These are phyloP conservation scores for Omphalotus guepiniiformis DNA, from an alignment of 768 basidiomycete genomes.

Conservation along the genomic window DNA sequence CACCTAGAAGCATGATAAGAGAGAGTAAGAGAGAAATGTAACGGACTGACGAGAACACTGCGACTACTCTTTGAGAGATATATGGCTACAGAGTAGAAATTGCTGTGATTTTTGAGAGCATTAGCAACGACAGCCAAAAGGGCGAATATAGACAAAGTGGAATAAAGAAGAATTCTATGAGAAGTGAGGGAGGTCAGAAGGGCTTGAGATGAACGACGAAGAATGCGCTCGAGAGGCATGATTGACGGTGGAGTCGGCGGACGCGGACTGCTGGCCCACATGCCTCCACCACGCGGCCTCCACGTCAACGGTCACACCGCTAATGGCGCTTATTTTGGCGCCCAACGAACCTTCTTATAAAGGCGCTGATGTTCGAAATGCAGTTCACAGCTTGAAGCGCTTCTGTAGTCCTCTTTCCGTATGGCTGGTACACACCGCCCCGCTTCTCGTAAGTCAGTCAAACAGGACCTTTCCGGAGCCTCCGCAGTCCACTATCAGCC, in stretches of 20 bases:
- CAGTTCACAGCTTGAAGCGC: no score
- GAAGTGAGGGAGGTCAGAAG: slow-evolving; percentile 41
- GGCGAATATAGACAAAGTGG: slow-evolving; percentile 58
- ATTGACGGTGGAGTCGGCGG: no score
- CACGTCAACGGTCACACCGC: no score
- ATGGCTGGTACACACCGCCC: no score
- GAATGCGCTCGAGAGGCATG: background rate
- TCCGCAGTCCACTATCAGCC: no score
- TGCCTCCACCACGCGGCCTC: no score
- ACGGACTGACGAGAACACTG: slow-evolving; percentile 73
- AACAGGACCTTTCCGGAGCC: no score
- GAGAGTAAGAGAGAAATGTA: slow-evolving; percentile 7
- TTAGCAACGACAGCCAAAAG: slow-evolving; percentile 72
- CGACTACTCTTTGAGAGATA: slow-evolving; percentile 90
- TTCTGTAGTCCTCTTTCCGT: no score
- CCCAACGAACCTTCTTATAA: background rate
- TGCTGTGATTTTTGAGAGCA: slow-evolving; percentile 78
- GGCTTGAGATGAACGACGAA: slow-evolving; percentile 6
- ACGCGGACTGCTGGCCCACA: no score
- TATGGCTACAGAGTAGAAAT: slow-evolving; percentile 93
- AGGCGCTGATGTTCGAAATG: no score
- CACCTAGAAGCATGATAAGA: slow-evolving; percentile 44
- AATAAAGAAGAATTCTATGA: slow-evolving; percentile 69
- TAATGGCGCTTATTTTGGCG: background rate
- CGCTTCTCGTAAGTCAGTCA: no score